Evolutionary conservation across 1,139 yeast genomes (phyloP).

Genomic region (Nadsonia commutata): DNA sequence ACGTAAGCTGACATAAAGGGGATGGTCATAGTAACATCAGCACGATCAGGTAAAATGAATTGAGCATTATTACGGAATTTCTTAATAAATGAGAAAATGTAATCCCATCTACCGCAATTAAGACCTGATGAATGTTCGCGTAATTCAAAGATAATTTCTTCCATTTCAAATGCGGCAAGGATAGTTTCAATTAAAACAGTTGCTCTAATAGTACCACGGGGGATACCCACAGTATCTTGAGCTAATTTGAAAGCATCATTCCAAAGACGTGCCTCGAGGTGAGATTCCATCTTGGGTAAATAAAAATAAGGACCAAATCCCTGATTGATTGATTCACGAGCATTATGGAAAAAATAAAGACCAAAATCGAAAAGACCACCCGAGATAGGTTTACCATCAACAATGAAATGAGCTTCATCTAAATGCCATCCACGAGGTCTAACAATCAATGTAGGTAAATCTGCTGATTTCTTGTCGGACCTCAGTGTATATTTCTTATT

Average conservation of each 20-base stretch:
- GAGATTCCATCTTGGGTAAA: constrained; percentile 67
- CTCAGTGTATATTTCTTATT: constrained; percentile 49
- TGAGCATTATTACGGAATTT: constrained; percentile 45
- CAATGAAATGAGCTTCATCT: constrained; percentile 51
- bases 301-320: constrained; percentile 65
- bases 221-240: constrained; percentile 45
- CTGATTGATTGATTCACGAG: constrained; percentile 38
- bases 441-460: constrained; percentile 55
- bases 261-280: constrained; percentile 63
- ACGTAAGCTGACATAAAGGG: constrained; percentile 64
- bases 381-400: constrained; percentile 59
- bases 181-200: constrained; percentile 61
- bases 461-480: constrained; percentile 25
- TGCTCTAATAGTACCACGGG: constrained; percentile 58
- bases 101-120: constrained; percentile 74
- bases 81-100: constrained; percentile 57
- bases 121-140: constrained; percentile 60
- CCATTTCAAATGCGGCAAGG: constrained; percentile 68
- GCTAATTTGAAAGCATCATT: constrained; percentile 54
- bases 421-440: constrained; percentile 81
- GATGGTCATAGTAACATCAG: constrained; percentile 58
- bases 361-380: constrained; percentile 69
- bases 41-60: constrained; percentile 53
- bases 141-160: constrained; percentile 59
- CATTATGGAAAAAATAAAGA: constrained; percentile 58